Conservation (phyloP, 139 green algal species). For the Pycnococcus provasolii region DNA sequence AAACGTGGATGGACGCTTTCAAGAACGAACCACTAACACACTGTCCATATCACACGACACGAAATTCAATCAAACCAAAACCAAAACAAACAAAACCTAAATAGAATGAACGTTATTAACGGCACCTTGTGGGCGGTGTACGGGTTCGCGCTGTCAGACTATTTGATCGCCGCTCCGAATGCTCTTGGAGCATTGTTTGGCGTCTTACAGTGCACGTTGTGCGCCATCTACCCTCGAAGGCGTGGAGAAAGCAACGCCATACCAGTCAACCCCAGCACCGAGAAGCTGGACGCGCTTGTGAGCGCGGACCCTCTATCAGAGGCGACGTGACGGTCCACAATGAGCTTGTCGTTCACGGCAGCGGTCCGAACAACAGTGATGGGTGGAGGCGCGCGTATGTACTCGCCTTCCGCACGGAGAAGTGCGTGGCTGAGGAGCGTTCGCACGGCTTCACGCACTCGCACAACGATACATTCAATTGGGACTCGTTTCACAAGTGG, state of each 20-base stretch:
- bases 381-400: slow-evolving; percentile 46
- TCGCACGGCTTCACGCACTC: slow-evolving; percentile 48
- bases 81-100: too few species aligned
- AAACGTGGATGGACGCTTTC: too few species aligned
- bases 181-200: neutral
- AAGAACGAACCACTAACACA: too few species aligned
- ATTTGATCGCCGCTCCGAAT: slow-evolving; percentile 6
- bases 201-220: neutral
- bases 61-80: too few species aligned
- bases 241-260: too few species aligned
- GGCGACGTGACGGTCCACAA: slow-evolving; percentile 54
- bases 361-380: slow-evolving; percentile 37
- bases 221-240: too few species aligned
- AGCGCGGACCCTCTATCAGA: neutral
- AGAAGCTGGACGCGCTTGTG: too few species aligned
- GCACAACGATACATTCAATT: slow-evolving; percentile 39
- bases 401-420: slow-evolving; percentile 38
- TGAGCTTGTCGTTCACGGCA: slow-evolving; percentile 44
- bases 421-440: slow-evolving; percentile 46
- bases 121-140: slow-evolving; percentile 3
- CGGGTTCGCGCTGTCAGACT: slow-evolving; percentile 10
- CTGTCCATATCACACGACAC: too few species aligned
- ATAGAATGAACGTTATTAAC: neutral
- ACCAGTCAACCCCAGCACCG: too few species aligned
- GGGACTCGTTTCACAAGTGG: slow-evolving; percentile 31